Base-by-base conservation (phyloP, 331 rosid genomes). In the Pyracantha coccinea region DNA sequence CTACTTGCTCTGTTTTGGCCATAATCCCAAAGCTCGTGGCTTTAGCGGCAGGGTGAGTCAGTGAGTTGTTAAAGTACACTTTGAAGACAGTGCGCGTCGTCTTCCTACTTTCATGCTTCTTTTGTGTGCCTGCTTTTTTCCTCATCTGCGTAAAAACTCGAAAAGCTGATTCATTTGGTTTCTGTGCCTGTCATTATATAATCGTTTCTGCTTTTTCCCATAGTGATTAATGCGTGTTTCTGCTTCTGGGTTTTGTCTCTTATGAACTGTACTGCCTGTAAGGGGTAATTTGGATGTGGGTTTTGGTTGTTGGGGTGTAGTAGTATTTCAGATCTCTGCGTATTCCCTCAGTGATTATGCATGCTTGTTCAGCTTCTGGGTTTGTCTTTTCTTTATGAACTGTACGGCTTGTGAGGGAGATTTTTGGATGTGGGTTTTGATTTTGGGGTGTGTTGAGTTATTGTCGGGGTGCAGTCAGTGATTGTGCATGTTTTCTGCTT, bases 41-140 rank as follows among this genome's bases (percentile, higher is more conserved):
- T 79, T 83, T 72, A 62, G 66, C 54, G 57, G 68, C 80, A 53
- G 68, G 10, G 9, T 21, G n/a, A 71, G 31, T 55, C 66, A 21
- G 32, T 71, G 33, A 16, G 70, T 69, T 28, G 84, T 60, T 84
- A 80, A 85, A 83, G 82, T 77, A 12, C 33, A 68, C 79, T 85
- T 87, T 65, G 92, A 77, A 85, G 72, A 80, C 73, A 68, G 81
- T 88, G 85, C 81, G 89, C 38, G 91, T 77, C 72, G 45, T 4
- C 74, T 70, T 75, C 75, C 79, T 55, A 33, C 78, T 78, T 84
- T 84, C 66, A 72, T 41, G 78, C 41, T 9, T 78, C 27, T 52
- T 20, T 20, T 23, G 7, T 28, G 58, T 23, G 35, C 27, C 45
- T 38, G 45, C 14, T 11, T 38, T 38, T 35, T 35, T 59, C 66